phyloP scores from a whole-genome alignment of 306 rosid species.

The Ormosia semicastrata region DNA sequence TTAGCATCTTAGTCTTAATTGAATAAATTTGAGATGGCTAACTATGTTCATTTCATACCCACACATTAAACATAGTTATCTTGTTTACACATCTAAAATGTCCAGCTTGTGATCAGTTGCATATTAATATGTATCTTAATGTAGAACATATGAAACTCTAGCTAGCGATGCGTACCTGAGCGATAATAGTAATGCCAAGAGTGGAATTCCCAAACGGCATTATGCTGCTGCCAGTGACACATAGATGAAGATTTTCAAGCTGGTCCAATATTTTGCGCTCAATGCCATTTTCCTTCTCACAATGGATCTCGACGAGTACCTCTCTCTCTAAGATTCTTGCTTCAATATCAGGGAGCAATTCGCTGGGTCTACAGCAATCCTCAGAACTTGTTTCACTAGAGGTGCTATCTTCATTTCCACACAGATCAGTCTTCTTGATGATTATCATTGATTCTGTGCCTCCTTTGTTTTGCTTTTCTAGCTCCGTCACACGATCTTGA shows the following conservation, averaged over 20 bases:
- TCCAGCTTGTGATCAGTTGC: no score
- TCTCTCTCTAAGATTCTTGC: slow-evolving; percentile 28
- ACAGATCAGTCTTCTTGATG: not conserved
- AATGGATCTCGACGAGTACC: slow-evolving; percentile 29
- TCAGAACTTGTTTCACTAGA: not conserved
- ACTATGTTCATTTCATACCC: no score
- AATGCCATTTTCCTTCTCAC: slow-evolving; percentile 31
- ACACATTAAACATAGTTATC: no score
- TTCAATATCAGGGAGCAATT: slow-evolving; percentile 22
- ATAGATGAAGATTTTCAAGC: slow-evolving; percentile 27
- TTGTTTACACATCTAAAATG: no score
- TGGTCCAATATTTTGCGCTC: slow-evolving; percentile 10
- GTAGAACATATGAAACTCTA: not conserved
- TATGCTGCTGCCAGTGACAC: slow-evolving; percentile 27
- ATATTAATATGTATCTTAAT: not conserved
- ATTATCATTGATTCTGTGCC: not conserved
- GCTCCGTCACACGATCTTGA: slow-evolving; percentile 24
- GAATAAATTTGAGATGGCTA: no score
- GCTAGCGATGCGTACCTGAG: slow-evolving; percentile 21
- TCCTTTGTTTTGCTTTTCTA: slow-evolving; percentile 24
- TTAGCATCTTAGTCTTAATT: no score
- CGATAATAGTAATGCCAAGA: slow-evolving; percentile 36
- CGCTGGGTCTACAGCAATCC: not conserved
- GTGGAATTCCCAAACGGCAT: slow-evolving; percentile 39
- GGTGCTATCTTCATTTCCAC: not conserved